Evolutionary conservation across 2,329 filamentous ascomycete species (phyloP).

Genomic region (Ascochyta rabiei): DNA sequence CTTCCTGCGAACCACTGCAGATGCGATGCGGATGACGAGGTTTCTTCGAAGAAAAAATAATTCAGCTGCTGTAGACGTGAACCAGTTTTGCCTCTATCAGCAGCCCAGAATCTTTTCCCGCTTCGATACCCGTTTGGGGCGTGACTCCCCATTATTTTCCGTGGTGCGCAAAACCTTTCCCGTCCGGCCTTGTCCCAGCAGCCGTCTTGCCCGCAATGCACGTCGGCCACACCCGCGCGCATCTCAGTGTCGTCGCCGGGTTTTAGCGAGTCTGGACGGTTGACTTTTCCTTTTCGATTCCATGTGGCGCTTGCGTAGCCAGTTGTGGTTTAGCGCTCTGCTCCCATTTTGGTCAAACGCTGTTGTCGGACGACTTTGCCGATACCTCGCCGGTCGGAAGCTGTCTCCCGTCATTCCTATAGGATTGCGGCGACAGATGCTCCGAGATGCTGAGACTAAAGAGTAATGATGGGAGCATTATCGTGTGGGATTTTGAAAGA

Average conservation of each 20-base stretch:
- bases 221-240: slow-evolving; percentile 10
- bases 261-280: slow-evolving; percentile 10
- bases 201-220: neutral
- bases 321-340: neutral
- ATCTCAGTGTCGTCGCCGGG: slow-evolving; percentile 4
- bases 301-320: neutral
- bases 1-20: neutral
- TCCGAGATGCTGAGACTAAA: slow-evolving; percentile 22
- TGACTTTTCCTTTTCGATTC: neutral
- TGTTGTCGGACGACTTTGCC: slow-evolving; percentile 19
- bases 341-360: neutral
- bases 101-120: neutral
- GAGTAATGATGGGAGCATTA: slow-evolving; percentile 4
- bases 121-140: neutral
- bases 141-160: no score
- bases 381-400: slow-evolving; percentile 22
- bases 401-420: slow-evolving; percentile 10
- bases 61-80: neutral
- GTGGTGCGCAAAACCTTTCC: slow-evolving; percentile 13
- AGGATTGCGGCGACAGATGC: slow-evolving; percentile 28
- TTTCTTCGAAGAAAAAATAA: neutral
- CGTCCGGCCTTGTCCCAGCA: slow-evolving; percentile 4
- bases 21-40: neutral
- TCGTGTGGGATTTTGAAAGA: slow-evolving; percentile 8
- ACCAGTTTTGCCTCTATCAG: slow-evolving; percentile 1